Evolutionary conservation across 2,329 filamentous ascomycete species (phyloP).

Genomic region (Talaromyces piceae): DNA sequence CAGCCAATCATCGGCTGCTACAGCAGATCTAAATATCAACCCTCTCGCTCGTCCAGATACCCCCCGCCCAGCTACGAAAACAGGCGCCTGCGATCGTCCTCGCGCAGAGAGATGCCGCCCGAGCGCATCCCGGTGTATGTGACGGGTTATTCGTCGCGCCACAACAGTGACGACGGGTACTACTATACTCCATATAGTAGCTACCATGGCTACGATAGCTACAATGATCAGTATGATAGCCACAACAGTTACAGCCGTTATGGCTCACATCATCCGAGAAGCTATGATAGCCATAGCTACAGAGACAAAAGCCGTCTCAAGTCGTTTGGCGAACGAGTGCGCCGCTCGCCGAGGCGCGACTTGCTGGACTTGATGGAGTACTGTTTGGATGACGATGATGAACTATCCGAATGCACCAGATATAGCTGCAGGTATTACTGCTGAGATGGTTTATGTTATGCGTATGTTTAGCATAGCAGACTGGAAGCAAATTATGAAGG

Average conservation of each 20-base stretch:
- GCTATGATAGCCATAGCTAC: neutral
- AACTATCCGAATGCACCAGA: neutral
- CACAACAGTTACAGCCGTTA: neutral
- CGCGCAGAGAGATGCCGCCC: neutral
- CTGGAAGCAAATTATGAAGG: neutral
- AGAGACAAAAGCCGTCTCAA: neutral
- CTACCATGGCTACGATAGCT: neutral
- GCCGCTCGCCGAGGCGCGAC: neutral
- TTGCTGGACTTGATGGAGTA: neutral
- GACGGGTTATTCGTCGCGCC: neutral
- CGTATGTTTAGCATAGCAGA: no score
- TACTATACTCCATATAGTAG: neutral
- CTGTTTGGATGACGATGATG: neutral
- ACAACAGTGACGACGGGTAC: neutral
- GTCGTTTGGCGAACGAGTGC: neutral
- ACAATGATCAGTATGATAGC: neutral
- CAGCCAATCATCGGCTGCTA: neutral
- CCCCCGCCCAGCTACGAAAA: neutral
- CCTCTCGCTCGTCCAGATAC: neutral
- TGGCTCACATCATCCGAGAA: neutral
- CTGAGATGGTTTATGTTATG: neutral
- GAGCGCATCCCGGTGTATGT: neutral
- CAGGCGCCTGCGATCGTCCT: neutral
- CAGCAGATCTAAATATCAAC: constrained; percentile 1
- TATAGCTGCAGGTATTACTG: neutral